Evolutionary conservation across 164 flowering plant species (phyloP).

Genomic region (Umbellularia californica): DNA sequence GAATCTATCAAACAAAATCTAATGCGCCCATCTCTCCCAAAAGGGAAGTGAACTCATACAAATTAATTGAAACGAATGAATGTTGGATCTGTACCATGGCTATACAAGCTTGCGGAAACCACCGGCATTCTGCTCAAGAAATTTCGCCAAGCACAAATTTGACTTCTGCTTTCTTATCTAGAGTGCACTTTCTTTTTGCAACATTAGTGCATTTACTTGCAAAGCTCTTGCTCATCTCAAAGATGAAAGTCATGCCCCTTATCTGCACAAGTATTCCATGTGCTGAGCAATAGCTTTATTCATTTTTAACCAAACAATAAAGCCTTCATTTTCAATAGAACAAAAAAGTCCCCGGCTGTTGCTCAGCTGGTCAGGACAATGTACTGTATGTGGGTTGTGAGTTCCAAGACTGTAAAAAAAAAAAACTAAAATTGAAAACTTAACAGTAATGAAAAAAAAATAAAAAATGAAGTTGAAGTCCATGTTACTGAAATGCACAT

Average conservation of each 20-base stretch:
- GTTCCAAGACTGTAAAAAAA: too few relatives aligned
- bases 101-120: neutral
- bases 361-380: too few relatives aligned
- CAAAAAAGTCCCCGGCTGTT: too few relatives aligned
- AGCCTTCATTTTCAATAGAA: neutral
- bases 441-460: too few relatives aligned
- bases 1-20: neutral
- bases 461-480: too few relatives aligned
- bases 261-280: slow-evolving; percentile 37
- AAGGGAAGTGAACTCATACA: neutral
- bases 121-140: neutral
- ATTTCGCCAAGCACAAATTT: slow-evolving; percentile 20
- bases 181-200: slow-evolving; percentile 9
- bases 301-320: neutral
- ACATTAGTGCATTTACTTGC: slow-evolving; percentile 36
- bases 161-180: slow-evolving; percentile 16
- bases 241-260: slow-evolving; percentile 54
- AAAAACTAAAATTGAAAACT: neutral
- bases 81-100: neutral
- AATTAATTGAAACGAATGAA: neutral
- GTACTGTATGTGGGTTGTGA: too few relatives aligned
- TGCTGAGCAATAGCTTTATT: too few relatives aligned
- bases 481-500: too few relatives aligned
- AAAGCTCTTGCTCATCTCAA: slow-evolving; percentile 47
- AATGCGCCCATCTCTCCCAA: neutral